Evolutionary conservation across 2,329 filamentous ascomycete species (phyloP), one percentile per base, ranked within the genome.

Genomic region (Celoporthe dispersa): DNA sequence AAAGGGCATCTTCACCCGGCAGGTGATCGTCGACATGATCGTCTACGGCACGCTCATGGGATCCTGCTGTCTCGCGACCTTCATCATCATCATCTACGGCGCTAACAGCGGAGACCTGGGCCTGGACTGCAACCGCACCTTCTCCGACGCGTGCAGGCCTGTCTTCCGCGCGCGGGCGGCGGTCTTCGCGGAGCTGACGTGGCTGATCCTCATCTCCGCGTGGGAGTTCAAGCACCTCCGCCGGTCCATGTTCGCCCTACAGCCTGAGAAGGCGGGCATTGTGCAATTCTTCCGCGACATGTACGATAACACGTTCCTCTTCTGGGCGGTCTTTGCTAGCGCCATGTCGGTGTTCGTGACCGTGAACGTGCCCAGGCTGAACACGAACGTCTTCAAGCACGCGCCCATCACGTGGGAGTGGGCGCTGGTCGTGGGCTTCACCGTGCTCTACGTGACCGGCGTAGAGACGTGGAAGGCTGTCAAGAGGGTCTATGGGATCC

Each of bases 21-120:
- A 96, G 81, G 87, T 96, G 74, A 86, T 94, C 63, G 81, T 91
- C 73, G 93, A 96, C 79, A 94, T 94, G 87, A 78, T 93, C 16
- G 89, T 94, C 25, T 94, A 95, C 77, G 93, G 93, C 35, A 76
- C 90, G 73, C 90, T 92, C 83, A 94, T 95, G 89, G 91, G 92
- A 1, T 86, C 84, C 2, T 88, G 93, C 72, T 91, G 85, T 61
- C 84, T 89, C 76, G 81, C 83, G 74, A 87, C 91, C 1, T 94
- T 92, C 64, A 87, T 91, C 68, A 91, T 92, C 74, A 81, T 88
- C 70, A 80, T 89, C 57, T 89, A 87, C 73, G 88, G 88, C 31
- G 84, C 81, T 74, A 85, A 88, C 70, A 79, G 79, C 67, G 86
- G 86, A 25, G 73, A 85, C 66, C 85, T 92, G 6, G 90, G 90